Evolutionary conservation across 2,329 filamentous ascomycete species (phyloP), one percentile per base, ranked within the genome.

Genomic region (Exophiala sideris): DNA sequence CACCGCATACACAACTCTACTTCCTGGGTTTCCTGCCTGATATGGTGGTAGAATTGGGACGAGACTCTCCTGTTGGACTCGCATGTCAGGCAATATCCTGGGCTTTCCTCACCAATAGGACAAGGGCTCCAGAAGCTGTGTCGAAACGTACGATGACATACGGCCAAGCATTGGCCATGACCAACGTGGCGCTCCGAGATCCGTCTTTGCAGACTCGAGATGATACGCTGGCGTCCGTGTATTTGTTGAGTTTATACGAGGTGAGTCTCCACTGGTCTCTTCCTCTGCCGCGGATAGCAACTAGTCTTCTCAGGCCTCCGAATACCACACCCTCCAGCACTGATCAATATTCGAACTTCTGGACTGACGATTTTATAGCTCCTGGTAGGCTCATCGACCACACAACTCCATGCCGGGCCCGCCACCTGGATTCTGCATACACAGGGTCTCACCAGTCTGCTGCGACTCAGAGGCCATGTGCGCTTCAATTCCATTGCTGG

Each of bases 211-310:
- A 52, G 42, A 42, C 32, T 3, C 36, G 47, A 32, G 59, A 61
- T 34, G 56, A 59, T 10, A 56, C 56, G 2, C 45, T 58, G 3
- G 45, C 54, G 6, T 52, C 52, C 12, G 54, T 61, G 9, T 61
- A 56, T 56, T 40, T 61, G 24, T 46, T 61, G 45, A 61, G 59
- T 36, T 16, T 59, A 14, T 61, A 59, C 50, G 59, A 61, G 57
- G 59, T 59, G 44, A 50, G 45, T 20, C 29, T 29, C 7, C 24
- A 29, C 7, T 18, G 16, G 16, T 18, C 16, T 18, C 16, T 18
- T 18, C 16, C 16, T 18, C 16, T 18, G 16, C n/a, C 20, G 18
- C 14, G 34, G 11, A 36, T 24, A 52, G 16, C 2, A 20, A 12
- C 6, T 21, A 16, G 9, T 14, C 20, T 14, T 32, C 18, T 35